Evolutionary conservation across 495 filamentous ascomycete species (phyloP), one percentile per base, ranked within the genome.

Genomic region (Tetracladium marchalianum): DNA sequence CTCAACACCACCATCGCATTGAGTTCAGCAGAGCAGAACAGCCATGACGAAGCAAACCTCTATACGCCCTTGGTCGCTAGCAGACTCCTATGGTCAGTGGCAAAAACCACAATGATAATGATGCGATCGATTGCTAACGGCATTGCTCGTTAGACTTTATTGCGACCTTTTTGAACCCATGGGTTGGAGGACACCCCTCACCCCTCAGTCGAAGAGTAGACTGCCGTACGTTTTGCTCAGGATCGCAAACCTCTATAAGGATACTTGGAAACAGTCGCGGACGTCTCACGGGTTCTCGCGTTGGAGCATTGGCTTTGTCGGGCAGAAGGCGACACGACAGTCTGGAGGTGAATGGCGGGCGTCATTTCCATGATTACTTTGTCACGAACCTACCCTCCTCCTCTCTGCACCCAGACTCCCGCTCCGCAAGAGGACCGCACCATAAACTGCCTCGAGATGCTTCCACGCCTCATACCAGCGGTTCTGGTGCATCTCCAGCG

Each of bases 361-460:
- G 82, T 19, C 62, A 69, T 50, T 97, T 96, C 66, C 88, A 93
- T 67, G 86, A 92, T 51, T 98, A 98, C 70, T 98, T 98, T 61
- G 85, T 96, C 31, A 94, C 92, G 5, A 85, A 96, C 62, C 73
- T 98, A 0, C 92, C 92, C 5, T 93, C 89, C 16, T 90, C 87
- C 35, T 96, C 90, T 0, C 73, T 96, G 11, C 85, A 95, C 56
- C 90, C 92, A 9, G 92, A 98, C 58, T 84, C 86, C 15, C 75
- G 76, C 31, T 70, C 73, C 15, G 61, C 71, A 1, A 60, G 60
- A 34, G 77, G 77, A 4, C 87, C 79, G 41, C 74, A 80, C 54
- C 87, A 95, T 54, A 87, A 90, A 60, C 75, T 96, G 11, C 89
- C 89, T 34, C 82, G 87, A 38, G 72, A 82, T 22, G 86, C 80